Base-by-base conservation (phyloP, 2,329 filamentous ascomycete genomes). In the Claviceps humidiphila region DNA sequence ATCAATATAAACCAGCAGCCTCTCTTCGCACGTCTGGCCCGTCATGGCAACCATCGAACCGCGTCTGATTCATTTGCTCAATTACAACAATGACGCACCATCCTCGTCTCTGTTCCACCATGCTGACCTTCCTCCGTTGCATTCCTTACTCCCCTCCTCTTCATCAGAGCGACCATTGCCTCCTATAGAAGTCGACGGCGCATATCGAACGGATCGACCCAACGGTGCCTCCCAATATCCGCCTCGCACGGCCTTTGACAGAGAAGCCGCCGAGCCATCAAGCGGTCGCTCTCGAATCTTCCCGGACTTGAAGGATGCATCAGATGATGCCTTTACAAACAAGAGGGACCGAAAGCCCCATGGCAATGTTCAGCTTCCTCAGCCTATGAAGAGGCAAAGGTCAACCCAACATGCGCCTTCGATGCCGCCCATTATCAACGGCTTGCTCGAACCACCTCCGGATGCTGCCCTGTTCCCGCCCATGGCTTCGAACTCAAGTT, bases 21-120 rank as follows among this genome's bases (percentile, higher is more conserved):
- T 34, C 30, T 34, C 30, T 11, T 11, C 30, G 49, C 52, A 50
- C 22, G n/a, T 38, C 42, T 48, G 49, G 51, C 48, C 45, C 72
- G 78, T 66, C 67, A 81, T 81, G 77, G 77, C 78, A 59, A 82
- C 78, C 62, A 83, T 83, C 68, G 80, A 84, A 74, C 80, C 80
- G 63, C 77, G 80, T 63, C 72, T 84, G 58, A 84, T 82, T 63
- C 78, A 82, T 64, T 68, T 83, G 58, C 71, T 83, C 61, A 83
- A 83, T 66, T 75, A 80, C 61, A 73, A 82, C 61, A 83, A 83
- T 66, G 75, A 80, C 60, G 73, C 72, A 48, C 71, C 71, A 20
- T 54, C 54, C 43, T 70, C 71, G 56, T 72, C 74, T 46, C 71
- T 71, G 58, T 67, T 70, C 59, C 70, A 68, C 59, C 71, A 73